These are phyloP conservation scores for Yarrowia porcina DNA, from an alignment of 805 yeast genomes.

Conservation along the genomic window DNA sequence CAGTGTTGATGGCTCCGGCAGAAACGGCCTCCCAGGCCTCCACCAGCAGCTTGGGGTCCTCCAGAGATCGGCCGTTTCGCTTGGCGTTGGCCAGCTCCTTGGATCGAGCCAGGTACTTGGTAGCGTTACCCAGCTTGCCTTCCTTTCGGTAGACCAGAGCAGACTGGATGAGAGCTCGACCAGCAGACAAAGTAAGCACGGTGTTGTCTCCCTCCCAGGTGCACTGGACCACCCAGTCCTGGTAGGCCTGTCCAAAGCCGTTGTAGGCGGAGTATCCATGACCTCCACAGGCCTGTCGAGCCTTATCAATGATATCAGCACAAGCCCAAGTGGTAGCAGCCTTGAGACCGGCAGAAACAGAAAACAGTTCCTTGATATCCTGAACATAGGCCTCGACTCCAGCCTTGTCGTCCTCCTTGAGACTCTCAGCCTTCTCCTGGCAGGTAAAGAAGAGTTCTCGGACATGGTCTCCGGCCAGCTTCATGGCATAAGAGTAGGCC, in stretches of 20 bases:
- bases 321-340: slow-evolving; percentile 87
- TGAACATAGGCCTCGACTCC: slow-evolving; percentile 49
- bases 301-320: slow-evolving; percentile 75
- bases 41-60: slow-evolving; percentile 34
- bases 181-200: slow-evolving; percentile 77
- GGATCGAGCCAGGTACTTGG: slow-evolving; percentile 42
- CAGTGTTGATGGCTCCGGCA: slow-evolving; percentile 37
- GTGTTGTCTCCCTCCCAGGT: slow-evolving; percentile 99
- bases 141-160: slow-evolving; percentile 41
- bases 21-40: slow-evolving; percentile 42
- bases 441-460: slow-evolving; percentile 46
- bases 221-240: slow-evolving; percentile 96
- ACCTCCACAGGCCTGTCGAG: slow-evolving; percentile 94
- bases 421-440: slow-evolving; percentile 48
- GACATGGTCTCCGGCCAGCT: slow-evolving; percentile 65
- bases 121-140: slow-evolving; percentile 49
- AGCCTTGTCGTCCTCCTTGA: slow-evolving; percentile 48
- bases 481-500: slow-evolving; percentile 73
- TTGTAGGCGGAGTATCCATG: slow-evolving; percentile 91
- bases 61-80: slow-evolving; percentile 33
- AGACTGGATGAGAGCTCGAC: slow-evolving; percentile 65
- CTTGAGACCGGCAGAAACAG: slow-evolving; percentile 81
- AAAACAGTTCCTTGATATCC: slow-evolving; percentile 71
- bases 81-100: slow-evolving; percentile 27
- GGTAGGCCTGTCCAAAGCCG: slow-evolving; percentile 83